Conservation (phyloP, 345 rosid species). For the Ceriops decandra region DNA sequence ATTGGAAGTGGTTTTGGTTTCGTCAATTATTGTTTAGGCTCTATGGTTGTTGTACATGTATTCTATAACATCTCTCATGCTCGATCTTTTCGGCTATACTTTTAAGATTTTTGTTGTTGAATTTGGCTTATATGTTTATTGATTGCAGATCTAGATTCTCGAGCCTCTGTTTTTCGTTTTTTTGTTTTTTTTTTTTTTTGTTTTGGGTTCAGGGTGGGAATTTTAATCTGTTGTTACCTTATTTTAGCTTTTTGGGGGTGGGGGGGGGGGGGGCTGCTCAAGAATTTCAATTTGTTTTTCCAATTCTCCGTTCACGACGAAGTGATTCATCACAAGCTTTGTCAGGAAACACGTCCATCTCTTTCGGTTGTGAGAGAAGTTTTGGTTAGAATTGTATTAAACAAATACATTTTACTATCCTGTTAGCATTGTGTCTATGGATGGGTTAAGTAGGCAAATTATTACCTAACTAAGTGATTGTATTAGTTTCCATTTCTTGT, state of each 20-base stretch:
- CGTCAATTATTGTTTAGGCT: not conserved
- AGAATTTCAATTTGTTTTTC: not conserved
- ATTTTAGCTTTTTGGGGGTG: not conserved
- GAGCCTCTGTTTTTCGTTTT: not conserved
- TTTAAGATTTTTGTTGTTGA: not conserved
- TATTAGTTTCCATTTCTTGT: constrained; percentile 9
- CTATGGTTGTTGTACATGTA: not conserved
- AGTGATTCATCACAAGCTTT: too few species aligned
- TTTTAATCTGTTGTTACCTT: constrained; percentile 2
- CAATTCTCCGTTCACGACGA: too few species aligned
- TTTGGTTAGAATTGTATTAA: not conserved
- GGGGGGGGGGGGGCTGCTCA: too few species aligned
- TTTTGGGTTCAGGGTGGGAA: not conserved
- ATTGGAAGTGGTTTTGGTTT: too few species aligned
- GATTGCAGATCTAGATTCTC: constrained; percentile 14
- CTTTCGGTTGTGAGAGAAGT: too few species aligned
- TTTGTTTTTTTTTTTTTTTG: too few species aligned
- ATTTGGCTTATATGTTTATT: not conserved
- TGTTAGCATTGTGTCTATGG: not conserved
- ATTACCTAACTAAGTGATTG: not conserved
- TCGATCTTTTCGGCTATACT: not conserved
- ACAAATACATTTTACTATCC: not conserved
- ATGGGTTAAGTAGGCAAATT: constrained; percentile 18
- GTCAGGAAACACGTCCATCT: not conserved
- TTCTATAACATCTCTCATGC: not conserved